phyloP scores from a whole-genome alignment of 2,329 filamentous ascomycete species.

The Penicillium griseofulvum region DNA sequence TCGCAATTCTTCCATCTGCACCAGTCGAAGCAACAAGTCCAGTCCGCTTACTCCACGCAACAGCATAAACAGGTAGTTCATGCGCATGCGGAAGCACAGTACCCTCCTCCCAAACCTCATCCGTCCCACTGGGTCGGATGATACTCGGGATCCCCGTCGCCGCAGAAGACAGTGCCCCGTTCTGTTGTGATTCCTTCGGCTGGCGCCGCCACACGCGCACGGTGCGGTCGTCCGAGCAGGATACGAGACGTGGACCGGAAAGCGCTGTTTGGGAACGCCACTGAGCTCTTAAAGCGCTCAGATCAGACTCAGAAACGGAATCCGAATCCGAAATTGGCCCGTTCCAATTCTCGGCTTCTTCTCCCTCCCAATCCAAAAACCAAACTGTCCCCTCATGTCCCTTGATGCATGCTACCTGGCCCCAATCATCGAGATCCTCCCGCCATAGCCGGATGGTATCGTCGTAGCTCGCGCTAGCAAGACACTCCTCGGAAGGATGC shows the following conservation, averaged over 20 bases:
- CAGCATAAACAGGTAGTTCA: conserved; percentile 77
- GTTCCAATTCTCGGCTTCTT: conserved; percentile 22
- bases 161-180: conserved; percentile 35
- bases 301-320: not conserved
- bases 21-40: conserved; percentile 84
- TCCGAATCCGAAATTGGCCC: not conserved
- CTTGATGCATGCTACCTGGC: conserved; percentile 75
- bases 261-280: conserved; percentile 33
- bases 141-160: conserved; percentile 76
- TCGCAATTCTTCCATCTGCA: conserved; percentile 75
- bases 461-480: conserved; percentile 92
- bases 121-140: conserved; percentile 67
- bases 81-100: conserved; percentile 72
- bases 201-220: conserved; percentile 75
- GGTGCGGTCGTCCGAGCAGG: conserved; percentile 79
- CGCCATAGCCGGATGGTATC: conserved; percentile 85
- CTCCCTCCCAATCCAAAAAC: conserved; percentile 68
- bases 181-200: conserved; percentile 43
- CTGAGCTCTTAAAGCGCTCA: conserved; percentile 5
- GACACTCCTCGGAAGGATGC: conserved; percentile 76
- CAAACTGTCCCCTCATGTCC: conserved; percentile 87
- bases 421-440: conserved; percentile 92
- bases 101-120: conserved; percentile 82
- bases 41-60: conserved; percentile 74
- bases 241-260: conserved; percentile 62